A percentile compares a stretch with the other conserved stretches of the same genome.
Evolutionary conservation across 2,329 filamentous ascomycete species (phyloP).

Genomic region (Neoscytalidium dimidiatum): DNA sequence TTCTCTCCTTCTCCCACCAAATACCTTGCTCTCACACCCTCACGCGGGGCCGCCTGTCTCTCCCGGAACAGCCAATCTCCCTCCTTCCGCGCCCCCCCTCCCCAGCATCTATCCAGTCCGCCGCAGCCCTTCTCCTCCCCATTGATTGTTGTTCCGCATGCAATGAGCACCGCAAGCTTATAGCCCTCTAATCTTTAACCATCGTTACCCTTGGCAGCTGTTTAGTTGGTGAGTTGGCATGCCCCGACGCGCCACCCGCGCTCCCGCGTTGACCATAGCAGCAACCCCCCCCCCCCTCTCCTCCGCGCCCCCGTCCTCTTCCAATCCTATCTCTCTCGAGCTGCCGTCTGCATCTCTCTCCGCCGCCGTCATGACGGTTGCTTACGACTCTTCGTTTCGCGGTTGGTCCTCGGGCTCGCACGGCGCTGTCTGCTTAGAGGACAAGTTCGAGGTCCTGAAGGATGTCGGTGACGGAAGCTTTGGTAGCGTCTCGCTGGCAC

Average conservation of each 20-base stretch:
- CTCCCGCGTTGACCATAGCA: constrained; percentile 9
- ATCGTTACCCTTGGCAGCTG: constrained; percentile 13
- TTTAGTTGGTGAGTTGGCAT: constrained; percentile 17
- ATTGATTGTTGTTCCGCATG: constrained; percentile 21
- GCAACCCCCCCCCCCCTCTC: neutral
- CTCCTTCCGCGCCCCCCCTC: neutral
- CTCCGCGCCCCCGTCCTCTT: neutral
- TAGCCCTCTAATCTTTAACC: constrained; percentile 8
- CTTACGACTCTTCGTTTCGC: constrained; percentile 71
- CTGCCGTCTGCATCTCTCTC: neutral
- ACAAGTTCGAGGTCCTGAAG: constrained; percentile 95
- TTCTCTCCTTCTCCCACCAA: constrained; percentile 18
- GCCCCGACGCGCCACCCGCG: neutral
- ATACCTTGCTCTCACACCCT: constrained; percentile 9
- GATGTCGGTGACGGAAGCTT: constrained; percentile 99
- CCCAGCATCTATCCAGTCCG: neutral
- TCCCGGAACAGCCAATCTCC: constrained; percentile 17
- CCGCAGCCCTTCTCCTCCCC: constrained; percentile 8
- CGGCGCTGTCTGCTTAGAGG: constrained; percentile 67
- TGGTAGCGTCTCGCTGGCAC: constrained; percentile 88
- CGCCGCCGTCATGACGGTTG: constrained; percentile 68
- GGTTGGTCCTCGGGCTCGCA: constrained; percentile 59
- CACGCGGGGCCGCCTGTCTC: constrained; percentile 10
- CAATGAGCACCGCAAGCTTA: constrained; percentile 27
- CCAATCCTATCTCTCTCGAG: constrained; percentile 4